Evolutionary conservation across 116 monocot species (phyloP), one percentile per base, ranked within the genome.

Genomic region (Dioscorea cayenensis): DNA sequence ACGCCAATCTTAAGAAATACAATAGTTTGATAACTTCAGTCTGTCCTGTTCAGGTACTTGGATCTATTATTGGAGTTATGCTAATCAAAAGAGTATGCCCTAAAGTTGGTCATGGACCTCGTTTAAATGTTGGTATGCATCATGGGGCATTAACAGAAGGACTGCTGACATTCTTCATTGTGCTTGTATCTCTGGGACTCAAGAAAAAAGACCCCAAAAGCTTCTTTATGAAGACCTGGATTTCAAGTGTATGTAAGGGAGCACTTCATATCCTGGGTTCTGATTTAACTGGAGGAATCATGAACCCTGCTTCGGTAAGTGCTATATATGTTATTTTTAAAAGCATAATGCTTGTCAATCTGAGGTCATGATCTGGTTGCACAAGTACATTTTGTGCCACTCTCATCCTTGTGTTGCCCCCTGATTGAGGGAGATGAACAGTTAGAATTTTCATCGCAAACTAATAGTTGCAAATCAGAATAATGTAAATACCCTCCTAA

Each of bases 271-370:
- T 96, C 52, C 73, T 96, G 20, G 92, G 92, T 59, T 90, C 92
- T 59, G 88, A 96, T 82, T 72, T 96, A 61, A 96, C 92, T 70
- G 96, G 96, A 49, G 96, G 92, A 60, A 79, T 90, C 78, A 96
- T 96, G 96, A 96, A 96, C 75, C 96, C 96, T 73, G 96, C 96
- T 72, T 88, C 92, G 50, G 96, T 96, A 86, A 86, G 86, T 79
- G 36, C 63, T 66, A 5, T 16, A 38, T 18, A 36, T 22, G 36
- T 37, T 67, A 21, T 17, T 38, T 43, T 21, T 6, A 25, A 6
- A 12, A 0, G 43, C 43, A 29, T 28, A 28, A 55, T 55, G 14
- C 32, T 71, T 22, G 12, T 48, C 25, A 38, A 2, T 14, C 27
- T 11, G 21, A 28, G 8, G 28, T 49, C 43, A 43, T 43, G 43